Conservation (phyloP, 768 basidiomycete genomes). For the Suillus ampliporus region DNA sequence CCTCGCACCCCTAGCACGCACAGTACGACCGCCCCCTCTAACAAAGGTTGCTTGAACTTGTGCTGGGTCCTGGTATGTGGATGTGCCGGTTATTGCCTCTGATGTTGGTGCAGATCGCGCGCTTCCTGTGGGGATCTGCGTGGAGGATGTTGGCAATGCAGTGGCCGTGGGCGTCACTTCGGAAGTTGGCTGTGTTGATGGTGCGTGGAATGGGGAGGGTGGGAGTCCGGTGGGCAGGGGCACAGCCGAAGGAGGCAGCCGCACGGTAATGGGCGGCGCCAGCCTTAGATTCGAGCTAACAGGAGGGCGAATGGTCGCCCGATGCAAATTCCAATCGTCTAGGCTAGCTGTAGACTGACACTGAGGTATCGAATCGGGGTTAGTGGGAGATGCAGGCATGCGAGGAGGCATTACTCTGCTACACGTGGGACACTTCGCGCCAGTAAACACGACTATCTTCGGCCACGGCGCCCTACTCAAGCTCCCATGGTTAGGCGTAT, state of each 20-base stretch:
- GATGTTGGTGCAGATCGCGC: not conserved
- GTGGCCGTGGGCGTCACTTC: too few species aligned
- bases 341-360: not conserved
- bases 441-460: not conserved
- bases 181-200: not conserved
- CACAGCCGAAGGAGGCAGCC: not conserved
- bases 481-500: slow-evolving; percentile 11
- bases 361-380: not conserved
- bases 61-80: not conserved
- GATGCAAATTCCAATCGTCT: not conserved
- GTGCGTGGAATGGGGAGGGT: not conserved
- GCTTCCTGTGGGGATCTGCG: not conserved
- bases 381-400: not conserved
- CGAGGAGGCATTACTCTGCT: slow-evolving; percentile 10
- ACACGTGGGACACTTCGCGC: slow-evolving; percentile 11
- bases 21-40: not conserved
- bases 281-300: slow-evolving; percentile 23
- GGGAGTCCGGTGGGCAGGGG: not conserved
- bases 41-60: not conserved
- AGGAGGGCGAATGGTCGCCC: slow-evolving; percentile 9
- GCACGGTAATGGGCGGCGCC: slow-evolving; percentile 12
- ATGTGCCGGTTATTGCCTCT: not conserved
- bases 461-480: not conserved
- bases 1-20: not conserved
- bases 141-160: too few species aligned